Evolutionary conservation across 495 filamentous ascomycete genomes (phyloP), one percentile per base, ranked within the genome.

Genomic region (Jackrogersella minutella): DNA sequence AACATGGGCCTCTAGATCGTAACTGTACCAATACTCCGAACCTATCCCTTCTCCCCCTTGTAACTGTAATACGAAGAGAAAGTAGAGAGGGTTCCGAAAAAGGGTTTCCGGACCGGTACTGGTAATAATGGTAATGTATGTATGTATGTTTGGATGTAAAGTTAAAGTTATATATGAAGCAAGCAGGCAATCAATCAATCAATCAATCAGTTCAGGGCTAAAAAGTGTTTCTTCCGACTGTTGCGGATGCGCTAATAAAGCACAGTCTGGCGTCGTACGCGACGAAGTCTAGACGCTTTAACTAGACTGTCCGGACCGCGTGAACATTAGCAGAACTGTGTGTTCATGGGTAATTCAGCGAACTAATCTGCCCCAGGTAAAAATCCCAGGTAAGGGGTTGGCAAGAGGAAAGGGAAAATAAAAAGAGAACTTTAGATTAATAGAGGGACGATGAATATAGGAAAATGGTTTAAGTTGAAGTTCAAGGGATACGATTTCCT

Each of bases 161-260:
- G 22, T 14, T 47, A 8, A 47, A 28, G 24, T 21, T n/a, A n/a
- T n/a, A n/a, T n/a, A 46, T 26, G 41, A 46, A 46, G 22, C 26
- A 24, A 24, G 17, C 17, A 43, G 17, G 40, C 40, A 43, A 43
- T 43, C 17, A 43, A 43, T n/a, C n/a, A n/a, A n/a, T n/a, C n/a
- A n/a, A n/a, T n/a, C n/a, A n/a, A n/a, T n/a, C n/a, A n/a, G 41
- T 46, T 46, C 21, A 21, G 41, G 41, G 21, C 21, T 46, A 24
- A 26, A 19, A 26, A 5, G 41, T 46, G 21, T 47, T 33, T 62
- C 10, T 55, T 58, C 44, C 58, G 47, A 62, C 55, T 30, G 47
- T 31, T 60, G 65, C 59, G 65, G 65, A 63, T 59, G 52, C 39
- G 54, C 59, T 68, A 65, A 65, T 61, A 62, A 61, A 52, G 57